Base-by-base conservation (phyloP, 495 filamentous ascomycete species). In the Podospora tetraspora region DNA sequence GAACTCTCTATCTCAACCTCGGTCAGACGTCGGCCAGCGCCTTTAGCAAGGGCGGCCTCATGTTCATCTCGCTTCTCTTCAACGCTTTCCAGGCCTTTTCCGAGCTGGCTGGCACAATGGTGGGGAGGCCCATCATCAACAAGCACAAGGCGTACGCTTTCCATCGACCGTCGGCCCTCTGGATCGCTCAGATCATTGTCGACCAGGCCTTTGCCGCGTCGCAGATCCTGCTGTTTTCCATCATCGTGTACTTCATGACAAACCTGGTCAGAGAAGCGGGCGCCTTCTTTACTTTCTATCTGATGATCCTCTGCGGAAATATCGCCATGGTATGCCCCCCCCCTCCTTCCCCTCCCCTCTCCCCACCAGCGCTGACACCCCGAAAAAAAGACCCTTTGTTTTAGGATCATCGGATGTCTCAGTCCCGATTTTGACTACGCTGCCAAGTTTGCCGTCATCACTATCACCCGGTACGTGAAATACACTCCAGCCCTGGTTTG, bases 361-460 rank as follows among this genome's bases (percentile, higher is more conserved):
- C 27, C 27, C 27, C 27, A 5, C 27, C 27, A 27, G 27, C 27
- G 27, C 27, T 27, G 27, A 27, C 27, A 27, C 27, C 27, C 4
- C 27, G 27, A 6, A 27, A 27, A 27, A 25, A 27, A 27, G 27
- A 92, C 91, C 0, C 82, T 93, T 8, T 89, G 91, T 73, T 93
- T 93, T 84, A 80, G 91, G 68, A 91, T 90, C 1, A 85, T 93
- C 13, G 91, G 88, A 22, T 93, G 90, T 72, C 65, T 95, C 13
- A 91, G 90, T 66, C 91, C 92, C 0, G 91, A 92, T 69, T 95
- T 95, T 68, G 92, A 95, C 72, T 92, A 91, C 61, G 92, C 92
- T 10, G 90, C 93, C 73, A 92, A 91, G 75, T 90, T 92, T 72
- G 92, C 89, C 3, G 86, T 88, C 8, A 82, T 90, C 1, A 86